Conservation (phyloP, 257 asterid species). For the Verbena officinalis region DNA sequence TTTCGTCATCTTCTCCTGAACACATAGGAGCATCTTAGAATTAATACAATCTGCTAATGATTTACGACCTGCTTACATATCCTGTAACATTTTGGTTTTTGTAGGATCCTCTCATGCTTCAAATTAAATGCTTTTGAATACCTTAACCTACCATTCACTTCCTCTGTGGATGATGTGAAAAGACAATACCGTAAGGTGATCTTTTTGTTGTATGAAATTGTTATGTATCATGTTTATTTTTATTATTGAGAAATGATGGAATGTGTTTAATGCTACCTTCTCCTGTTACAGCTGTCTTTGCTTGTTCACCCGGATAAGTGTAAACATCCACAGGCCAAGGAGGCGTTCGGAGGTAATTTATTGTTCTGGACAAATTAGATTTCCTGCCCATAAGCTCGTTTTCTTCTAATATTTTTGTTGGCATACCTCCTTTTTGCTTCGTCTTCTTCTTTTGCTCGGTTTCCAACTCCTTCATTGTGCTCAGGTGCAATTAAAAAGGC, state of each 20-base stretch:
- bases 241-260: constrained; percentile 13
- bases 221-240: constrained; percentile 13
- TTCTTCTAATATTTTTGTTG: constrained; percentile 15
- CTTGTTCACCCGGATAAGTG: constrained; percentile 99
- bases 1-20: constrained; percentile 4
- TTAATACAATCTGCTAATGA: neutral
- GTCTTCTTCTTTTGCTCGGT: neutral
- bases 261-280: constrained; percentile 29
- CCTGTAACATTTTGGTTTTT: constrained; percentile 28
- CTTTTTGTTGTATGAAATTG: neutral
- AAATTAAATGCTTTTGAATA: constrained; percentile 91
- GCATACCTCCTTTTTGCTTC: too few relatives aligned
- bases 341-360: constrained; percentile 88
- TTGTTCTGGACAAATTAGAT: constrained; percentile 24
- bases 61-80: constrained; percentile 26
- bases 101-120: constrained; percentile 98
- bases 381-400: constrained; percentile 16
- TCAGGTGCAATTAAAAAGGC: constrained; percentile 8
- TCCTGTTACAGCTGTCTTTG: constrained; percentile 70
- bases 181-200: constrained; percentile 94
- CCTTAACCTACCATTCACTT: constrained; percentile 84
- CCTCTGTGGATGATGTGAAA: constrained; percentile 76
- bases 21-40: neutral
- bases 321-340: constrained; percentile 98
- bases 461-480: constrained; percentile 9